Percentiles rank a stretch among this genome's conserved stretches.
phyloP scores from a whole-genome alignment of 176 grass and related monocot species.

The Eremochloa ophiuroides region DNA sequence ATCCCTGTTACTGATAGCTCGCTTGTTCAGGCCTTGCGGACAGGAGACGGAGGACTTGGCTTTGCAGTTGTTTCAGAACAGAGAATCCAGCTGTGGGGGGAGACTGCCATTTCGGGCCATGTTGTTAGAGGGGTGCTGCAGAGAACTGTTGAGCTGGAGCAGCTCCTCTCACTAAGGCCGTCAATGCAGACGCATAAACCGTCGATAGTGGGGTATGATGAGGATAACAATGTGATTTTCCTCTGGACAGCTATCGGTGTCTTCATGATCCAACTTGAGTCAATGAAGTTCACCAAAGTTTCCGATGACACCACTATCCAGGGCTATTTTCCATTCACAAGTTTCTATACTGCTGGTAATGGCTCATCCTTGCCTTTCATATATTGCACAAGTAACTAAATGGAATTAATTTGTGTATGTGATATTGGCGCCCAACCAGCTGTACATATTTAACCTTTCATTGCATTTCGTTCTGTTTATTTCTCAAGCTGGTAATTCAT shows the following conservation, averaged over 20 bases:
- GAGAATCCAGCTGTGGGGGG: neutral
- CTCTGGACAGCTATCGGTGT: neutral
- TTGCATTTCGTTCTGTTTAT: too few relatives aligned
- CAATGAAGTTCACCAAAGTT: neutral
- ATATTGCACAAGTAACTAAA: too few relatives aligned
- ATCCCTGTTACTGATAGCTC: neutral
- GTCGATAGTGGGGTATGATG: neutral
- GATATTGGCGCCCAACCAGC: too few relatives aligned
- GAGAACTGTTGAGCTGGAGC: neutral
- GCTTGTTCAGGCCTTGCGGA: neutral
- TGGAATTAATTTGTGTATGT: too few relatives aligned
- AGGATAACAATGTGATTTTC: too few relatives aligned
- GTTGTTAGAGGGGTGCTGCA: neutral
- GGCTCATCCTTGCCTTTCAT: neutral
- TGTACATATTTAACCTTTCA: too few relatives aligned
- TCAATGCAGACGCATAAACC: neutral
- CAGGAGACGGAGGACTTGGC: neutral
- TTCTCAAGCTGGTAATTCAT: too few relatives aligned
- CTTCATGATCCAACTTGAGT: neutral
- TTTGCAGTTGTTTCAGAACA: neutral
- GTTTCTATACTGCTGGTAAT: neutral
- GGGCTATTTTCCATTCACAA: neutral
- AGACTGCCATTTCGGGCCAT: neutral
- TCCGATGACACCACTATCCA: neutral
- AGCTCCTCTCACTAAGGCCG: neutral